Evolutionary conservation across 1,284 basidiomycete species (phyloP).

Genomic region (Marasmius fiardii): DNA sequence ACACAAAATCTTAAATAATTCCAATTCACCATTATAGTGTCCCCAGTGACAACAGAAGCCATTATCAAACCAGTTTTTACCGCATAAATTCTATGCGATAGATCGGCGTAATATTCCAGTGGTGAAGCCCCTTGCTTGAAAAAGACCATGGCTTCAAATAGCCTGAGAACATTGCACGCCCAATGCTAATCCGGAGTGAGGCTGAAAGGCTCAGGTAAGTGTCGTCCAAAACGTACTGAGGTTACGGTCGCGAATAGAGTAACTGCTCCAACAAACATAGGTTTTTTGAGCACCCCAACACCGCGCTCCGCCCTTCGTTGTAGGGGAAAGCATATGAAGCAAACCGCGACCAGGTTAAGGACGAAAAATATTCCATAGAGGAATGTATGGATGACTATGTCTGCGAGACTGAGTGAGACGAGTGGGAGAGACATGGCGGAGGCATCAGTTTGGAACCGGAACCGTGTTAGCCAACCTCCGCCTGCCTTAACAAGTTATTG

Average conservation of each 20-base stretch:
- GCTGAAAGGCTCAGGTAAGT: neutral
- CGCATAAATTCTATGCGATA: conserved; percentile 5
- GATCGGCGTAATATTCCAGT: conserved; percentile 8
- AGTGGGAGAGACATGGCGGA: too few species aligned
- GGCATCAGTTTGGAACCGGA: too few species aligned
- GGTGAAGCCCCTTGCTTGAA: conserved; percentile 3
- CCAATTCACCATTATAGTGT: conserved; percentile 10
- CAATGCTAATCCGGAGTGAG: conserved; percentile 10
- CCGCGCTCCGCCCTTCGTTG: neutral
- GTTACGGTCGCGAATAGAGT: neutral
- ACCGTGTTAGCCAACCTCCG: too few species aligned
- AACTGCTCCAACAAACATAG: conserved; percentile 8
- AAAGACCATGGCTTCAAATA: conserved; percentile 9
- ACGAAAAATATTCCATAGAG: conserved; percentile 6
- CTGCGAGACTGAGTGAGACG: neutral
- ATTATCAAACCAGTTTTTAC: conserved; percentile 10
- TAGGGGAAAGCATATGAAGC: neutral
- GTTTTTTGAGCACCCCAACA: neutral
- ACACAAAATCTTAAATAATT: neutral
- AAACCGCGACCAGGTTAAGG: neutral
- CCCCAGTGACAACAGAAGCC: conserved; percentile 2
- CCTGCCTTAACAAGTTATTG: too few species aligned
- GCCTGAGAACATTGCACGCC: conserved; percentile 5
- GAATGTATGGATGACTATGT: neutral
- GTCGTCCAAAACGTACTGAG: conserved; percentile 1